A percentile compares a stretch with the other conserved stretches of the same genome.
Evolutionary conservation across 2,329 filamentous ascomycete genomes (phyloP).

Genomic region (Alternaria solani): DNA sequence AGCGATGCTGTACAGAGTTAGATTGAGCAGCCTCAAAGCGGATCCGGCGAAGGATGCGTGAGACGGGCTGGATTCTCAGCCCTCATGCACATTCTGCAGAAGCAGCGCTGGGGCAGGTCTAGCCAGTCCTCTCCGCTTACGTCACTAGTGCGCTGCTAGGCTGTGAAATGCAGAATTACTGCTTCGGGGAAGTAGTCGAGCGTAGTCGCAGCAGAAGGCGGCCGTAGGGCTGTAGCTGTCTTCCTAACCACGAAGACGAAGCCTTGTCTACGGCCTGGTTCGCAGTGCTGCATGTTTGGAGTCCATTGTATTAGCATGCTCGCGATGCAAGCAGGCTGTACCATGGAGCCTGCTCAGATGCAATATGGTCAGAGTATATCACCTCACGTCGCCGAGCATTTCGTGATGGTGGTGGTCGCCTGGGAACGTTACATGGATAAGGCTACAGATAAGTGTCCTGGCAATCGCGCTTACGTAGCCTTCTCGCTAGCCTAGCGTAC

Average conservation of each 20-base stretch:
- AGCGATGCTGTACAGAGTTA: constrained; percentile 15
- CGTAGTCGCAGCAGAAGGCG: constrained; percentile 1
- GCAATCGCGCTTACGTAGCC: constrained; percentile 18
- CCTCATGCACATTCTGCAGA: neutral
- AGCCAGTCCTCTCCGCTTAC: constrained; percentile 2
- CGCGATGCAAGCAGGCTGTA: neutral
- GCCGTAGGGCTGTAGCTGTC: neutral
- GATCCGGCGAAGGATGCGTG: constrained; percentile 11
- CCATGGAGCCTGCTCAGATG: neutral
- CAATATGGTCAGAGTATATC: neutral
- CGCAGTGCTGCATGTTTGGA: neutral
- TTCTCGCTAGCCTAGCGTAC: constrained; percentile 1
- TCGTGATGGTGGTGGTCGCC: constrained; percentile 6
- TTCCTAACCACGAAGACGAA: neutral
- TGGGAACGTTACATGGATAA: constrained; percentile 5
- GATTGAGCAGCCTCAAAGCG: constrained; percentile 2
- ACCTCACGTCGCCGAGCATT: constrained; percentile 1
- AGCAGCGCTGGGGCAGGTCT: neutral
- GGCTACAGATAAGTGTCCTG: constrained; percentile 24
- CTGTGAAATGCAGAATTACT: constrained; percentile 8
- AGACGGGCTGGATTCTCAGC: constrained; percentile 1
- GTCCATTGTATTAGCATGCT: neutral
- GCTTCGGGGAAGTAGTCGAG: constrained; percentile 10
- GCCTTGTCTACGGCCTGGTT: neutral
- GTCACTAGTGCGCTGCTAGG: constrained; percentile 3